Conservation (phyloP, 1,284 basidiomycete genomes). For the Coriolopsis trogii region DNA sequence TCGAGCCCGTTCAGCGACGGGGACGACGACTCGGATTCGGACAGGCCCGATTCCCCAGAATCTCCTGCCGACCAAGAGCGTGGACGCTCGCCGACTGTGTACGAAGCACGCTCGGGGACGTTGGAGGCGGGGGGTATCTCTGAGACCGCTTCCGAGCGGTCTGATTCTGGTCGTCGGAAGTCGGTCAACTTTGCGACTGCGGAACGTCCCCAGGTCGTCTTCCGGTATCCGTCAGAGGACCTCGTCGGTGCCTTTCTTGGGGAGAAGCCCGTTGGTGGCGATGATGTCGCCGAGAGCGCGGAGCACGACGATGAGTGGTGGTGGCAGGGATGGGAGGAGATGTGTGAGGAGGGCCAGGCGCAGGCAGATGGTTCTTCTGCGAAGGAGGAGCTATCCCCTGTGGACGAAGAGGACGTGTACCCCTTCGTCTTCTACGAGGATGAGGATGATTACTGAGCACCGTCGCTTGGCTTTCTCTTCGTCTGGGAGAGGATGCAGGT, state of each 20-base stretch:
- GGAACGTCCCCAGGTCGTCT: constrained; percentile 25
- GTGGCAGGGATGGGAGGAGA: constrained; percentile 32
- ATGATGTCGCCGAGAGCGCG: constrained; percentile 4
- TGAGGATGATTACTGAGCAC: background rate
- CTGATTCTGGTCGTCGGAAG: constrained; percentile 17
- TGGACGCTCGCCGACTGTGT: constrained; percentile 11
- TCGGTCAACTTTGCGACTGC: constrained; percentile 25
- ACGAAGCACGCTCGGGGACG: constrained; percentile 14
- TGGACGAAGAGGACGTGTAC: background rate
- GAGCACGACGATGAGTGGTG: constrained; percentile 26
- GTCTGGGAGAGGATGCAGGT: background rate
- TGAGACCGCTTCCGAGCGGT: background rate
- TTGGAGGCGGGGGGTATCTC: constrained; percentile 16
- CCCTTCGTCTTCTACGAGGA: constrained; percentile 2
- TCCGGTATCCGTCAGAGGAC: constrained; percentile 27
- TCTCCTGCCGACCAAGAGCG: constrained; percentile 2
- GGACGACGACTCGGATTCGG: constrained; percentile 17
- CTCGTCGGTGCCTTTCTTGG: constrained; percentile 19
- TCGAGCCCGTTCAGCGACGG: constrained; percentile 16
- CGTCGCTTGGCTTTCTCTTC: background rate
- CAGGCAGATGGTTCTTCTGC: background rate
- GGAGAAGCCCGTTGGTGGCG: constrained; percentile 5
- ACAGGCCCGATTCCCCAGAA: constrained; percentile 10
- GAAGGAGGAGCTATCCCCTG: background rate
- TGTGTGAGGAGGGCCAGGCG: constrained; percentile 11